Evolutionary conservation across 306 rosid genomes (phyloP).

Genomic region (Trifolium repens): DNA sequence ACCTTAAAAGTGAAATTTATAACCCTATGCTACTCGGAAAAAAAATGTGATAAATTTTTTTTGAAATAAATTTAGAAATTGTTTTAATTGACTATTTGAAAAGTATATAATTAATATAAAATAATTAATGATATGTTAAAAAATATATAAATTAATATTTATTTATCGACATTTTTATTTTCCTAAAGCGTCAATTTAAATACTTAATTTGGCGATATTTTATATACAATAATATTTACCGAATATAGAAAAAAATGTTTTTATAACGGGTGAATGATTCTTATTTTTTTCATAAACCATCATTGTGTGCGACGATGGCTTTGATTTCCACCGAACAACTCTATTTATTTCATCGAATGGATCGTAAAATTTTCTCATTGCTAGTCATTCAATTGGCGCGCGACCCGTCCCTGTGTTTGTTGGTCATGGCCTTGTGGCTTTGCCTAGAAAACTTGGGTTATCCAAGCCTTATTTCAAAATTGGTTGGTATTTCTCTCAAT

Average conservation of each 20-base stretch:
- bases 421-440: constrained; percentile 65
- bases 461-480: constrained; percentile 37
- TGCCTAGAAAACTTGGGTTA: constrained; percentile 54
- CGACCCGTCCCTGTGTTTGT: constrained; percentile 43
- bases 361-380: constrained; percentile 48
- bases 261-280: not conserved
- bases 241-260: not conserved
- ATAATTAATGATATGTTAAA: not conserved
- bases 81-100: no score
- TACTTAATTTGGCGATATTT: not conserved
- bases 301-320: constrained; percentile 19
- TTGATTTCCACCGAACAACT: constrained; percentile 33
- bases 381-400: constrained; percentile 41
- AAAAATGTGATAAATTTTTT: no score
- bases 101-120: not conserved
- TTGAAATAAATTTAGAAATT: no score
- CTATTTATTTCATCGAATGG: constrained; percentile 44
- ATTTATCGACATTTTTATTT: not conserved
- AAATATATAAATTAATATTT: not conserved
- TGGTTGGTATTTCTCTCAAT: constrained; percentile 13
- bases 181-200: no score
- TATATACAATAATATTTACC: not conserved
- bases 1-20: no score
- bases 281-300: not conserved
- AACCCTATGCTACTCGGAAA: no score